Evolutionary conservation across 2,329 filamentous ascomycete species (phyloP), one percentile per base, ranked within the genome.

Genomic region (Talaromyces funiculosus): DNA sequence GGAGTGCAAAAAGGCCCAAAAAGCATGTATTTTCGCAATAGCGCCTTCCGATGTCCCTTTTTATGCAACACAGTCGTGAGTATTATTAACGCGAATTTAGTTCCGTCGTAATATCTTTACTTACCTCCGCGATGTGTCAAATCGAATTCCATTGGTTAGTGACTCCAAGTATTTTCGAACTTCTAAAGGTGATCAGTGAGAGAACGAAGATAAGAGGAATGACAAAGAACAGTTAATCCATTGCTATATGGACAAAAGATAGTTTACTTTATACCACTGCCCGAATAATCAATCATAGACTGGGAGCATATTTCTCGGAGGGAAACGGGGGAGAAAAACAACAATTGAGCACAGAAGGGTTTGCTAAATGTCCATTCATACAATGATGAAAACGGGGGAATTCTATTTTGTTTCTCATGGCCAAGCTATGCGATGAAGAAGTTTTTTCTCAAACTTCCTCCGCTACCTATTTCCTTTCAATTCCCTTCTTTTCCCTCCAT

Each of bases 341-440:
- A 22, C 43, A n/a, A n/a, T n/a, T 45, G 42, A 47, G 43, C 43
- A 47, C 16, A 16, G 9, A 40, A 51, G 10, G 33, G n/a, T 35
- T 26, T 24, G 37, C 43, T 26, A 29, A 51, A 40, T 42, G 33
- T 53, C 57, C 57, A 59, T 53, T 53, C 45, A 51, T 59, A 33
- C 42, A 57, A 58, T 51, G 56, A 58, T 51, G 57, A 57, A 47
- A 49, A 47, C n/a, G 43, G 45, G 55, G 42, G 47, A 59, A 59
- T 59, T 59, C 47, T 59, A 59, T 40, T 59, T 59, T 47, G 22
- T 49, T 45, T 37, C 45, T 59, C 47, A 45, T 51, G 35, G 33
- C 47, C 45, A 53, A 43, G 57, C 45, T 35, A 40, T 59, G 57
- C 45, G 57, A 54, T 54, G 33, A 53, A 59, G 57, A 59, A 40